Evolutionary conservation across 805 yeast genomes (phyloP), one percentile per base, ranked within the genome.

Genomic region (Cyberlindnera nakhonratchasimensis): DNA sequence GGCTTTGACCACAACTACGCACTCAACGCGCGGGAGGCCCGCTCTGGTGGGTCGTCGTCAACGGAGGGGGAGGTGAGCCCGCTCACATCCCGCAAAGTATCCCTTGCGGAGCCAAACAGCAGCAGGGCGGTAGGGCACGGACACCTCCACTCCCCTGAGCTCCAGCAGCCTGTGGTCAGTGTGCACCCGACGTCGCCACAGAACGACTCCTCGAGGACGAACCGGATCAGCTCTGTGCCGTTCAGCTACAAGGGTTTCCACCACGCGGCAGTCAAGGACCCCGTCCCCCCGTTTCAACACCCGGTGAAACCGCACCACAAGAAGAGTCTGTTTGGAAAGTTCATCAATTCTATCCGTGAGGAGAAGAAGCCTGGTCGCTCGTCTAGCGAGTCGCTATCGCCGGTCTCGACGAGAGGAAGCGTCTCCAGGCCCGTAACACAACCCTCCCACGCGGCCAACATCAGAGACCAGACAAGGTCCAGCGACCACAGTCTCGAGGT

Each of bases 231-330:
- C 21, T 48, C 47, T 13, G 43, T 58, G n/a, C 54, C 64, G 1
- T 19, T 37, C 10, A 41, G 58, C 1, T 61, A 62, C 40, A 51
- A 50, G 30, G 67, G 67, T 2, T 61, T 64, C 50, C 62, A 62
- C 30, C 54, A 57, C 10, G 43, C 48, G 2, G 55, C 47, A 5
- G 42, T 34, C 24, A 50, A 49, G 16, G 58, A 59, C 18, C 65
- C 66, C 14, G 55, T 67, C 3, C 78, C 79, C 1, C 79, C 79
- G 3, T 62, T 72, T 34, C 49, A 61, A 18, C 73, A 68, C n/a
- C 79, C 79, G 1, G 69, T 74, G 22, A 73, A 72, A 46, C 78
- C 78, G 0, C 63, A 46, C 34, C 40, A 46, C 2, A 57, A 51
- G 38, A 54, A 39, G 29, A 44, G 55, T 13, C 40, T 55, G 8